Evolutionary conservation across 2,329 filamentous ascomycete species (phyloP).

Genomic region (Arthrobotrys pseudoclavata): DNA sequence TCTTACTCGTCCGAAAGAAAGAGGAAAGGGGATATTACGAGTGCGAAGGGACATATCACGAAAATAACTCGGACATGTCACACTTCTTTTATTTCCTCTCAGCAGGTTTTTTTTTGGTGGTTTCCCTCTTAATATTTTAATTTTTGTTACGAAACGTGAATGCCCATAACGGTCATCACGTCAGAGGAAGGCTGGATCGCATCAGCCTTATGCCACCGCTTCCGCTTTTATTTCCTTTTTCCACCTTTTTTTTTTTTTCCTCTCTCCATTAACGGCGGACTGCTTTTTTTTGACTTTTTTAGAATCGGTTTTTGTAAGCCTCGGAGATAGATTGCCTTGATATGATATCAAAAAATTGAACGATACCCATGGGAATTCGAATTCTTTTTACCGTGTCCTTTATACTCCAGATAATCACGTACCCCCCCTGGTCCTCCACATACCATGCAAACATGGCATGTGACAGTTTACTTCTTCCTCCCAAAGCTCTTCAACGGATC

Average conservation of each 20-base stretch:
- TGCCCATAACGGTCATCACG: conserved; percentile 20
- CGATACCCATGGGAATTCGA: conserved; percentile 43
- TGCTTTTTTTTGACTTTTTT: conserved; percentile 23
- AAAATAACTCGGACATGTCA: conserved; percentile 30
- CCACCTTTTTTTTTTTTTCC: background rate
- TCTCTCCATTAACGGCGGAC: background rate
- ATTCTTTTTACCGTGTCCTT: conserved; percentile 14
- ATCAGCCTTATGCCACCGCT: conserved; percentile 38
- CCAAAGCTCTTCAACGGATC: conserved; percentile 62
- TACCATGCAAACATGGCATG: background rate
- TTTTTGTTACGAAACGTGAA: conserved; percentile 28
- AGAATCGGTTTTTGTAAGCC: conserved; percentile 12
- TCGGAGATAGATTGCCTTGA: conserved; percentile 6
- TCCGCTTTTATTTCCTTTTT: conserved; percentile 34
- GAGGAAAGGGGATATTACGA: conserved; percentile 7
- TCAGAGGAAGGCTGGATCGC: conserved; percentile 43
- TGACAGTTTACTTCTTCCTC: conserved; percentile 27
- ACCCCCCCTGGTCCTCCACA: background rate
- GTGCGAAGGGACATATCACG: conserved; percentile 14
- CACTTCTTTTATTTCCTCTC: conserved; percentile 1
- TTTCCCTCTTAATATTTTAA: background rate
- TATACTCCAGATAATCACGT: conserved; percentile 26
- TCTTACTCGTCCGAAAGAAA: background rate
- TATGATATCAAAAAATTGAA: conserved; percentile 34
- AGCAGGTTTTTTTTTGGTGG: conserved; percentile 11